Evolutionary conservation across 176 grass and related monocot species (phyloP).

Genomic region (Cenchrus purpureus): DNA sequence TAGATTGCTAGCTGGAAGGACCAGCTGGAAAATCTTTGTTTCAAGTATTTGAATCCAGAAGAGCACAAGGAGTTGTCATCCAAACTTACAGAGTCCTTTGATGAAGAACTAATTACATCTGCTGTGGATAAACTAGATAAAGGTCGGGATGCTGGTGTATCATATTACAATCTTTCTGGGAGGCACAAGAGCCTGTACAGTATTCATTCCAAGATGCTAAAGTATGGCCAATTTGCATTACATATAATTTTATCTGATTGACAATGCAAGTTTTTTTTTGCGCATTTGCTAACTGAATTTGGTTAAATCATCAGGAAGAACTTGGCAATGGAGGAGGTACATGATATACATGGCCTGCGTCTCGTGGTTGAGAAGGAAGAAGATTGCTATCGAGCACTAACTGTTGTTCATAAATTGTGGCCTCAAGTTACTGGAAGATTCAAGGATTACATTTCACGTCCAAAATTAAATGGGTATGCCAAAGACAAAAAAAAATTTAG

Average conservation of each 20-base stretch:
- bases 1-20: constrained; percentile 72
- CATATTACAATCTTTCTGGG: constrained; percentile 70
- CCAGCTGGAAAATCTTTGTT: constrained; percentile 66
- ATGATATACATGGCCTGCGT: constrained; percentile 65
- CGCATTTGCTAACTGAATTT: constrained; percentile 28
- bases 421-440: constrained; percentile 53
- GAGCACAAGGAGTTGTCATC: constrained; percentile 61
- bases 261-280: neutral
- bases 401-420: constrained; percentile 60
- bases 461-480: constrained; percentile 71
- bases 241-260: constrained; percentile 5
- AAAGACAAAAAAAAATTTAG: too few species aligned
- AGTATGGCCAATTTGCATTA: constrained; percentile 53
- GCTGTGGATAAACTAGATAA: constrained; percentile 55
- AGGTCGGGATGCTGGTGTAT: constrained; percentile 54
- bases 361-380: constrained; percentile 53
- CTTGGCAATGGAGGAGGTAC: constrained; percentile 63
- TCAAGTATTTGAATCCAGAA: constrained; percentile 60
- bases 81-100: constrained; percentile 62
- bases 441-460: constrained; percentile 64
- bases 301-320: constrained; percentile 64
- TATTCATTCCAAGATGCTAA: constrained; percentile 69
- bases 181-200: constrained; percentile 66
- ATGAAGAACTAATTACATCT: constrained; percentile 63
- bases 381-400: constrained; percentile 62